Evolutionary conservation across 257 asterid genomes (phyloP).

Genomic region (Solanum appendiculatum): DNA sequence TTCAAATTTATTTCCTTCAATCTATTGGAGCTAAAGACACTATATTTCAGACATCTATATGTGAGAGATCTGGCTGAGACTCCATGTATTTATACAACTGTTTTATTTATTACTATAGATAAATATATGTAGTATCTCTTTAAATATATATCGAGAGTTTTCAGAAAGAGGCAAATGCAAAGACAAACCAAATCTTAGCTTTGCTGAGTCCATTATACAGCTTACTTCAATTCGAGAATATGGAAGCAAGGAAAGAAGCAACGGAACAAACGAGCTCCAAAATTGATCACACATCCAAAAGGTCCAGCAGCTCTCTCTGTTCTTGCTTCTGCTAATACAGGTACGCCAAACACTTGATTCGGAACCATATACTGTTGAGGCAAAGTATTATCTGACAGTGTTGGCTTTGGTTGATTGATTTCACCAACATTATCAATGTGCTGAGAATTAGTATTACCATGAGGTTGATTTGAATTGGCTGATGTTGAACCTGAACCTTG

Average conservation of each 20-base stretch:
- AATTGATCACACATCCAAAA: constrained; percentile 32
- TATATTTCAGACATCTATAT: neutral
- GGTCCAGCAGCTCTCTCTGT: constrained; percentile 24
- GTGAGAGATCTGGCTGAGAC: neutral
- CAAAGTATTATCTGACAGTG: neutral
- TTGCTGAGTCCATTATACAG: neutral
- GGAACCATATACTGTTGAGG: constrained; percentile 24
- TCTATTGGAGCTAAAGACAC: neutral
- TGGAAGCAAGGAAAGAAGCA: constrained; percentile 63
- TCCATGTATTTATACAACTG: neutral
- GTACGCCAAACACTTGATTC: constrained; percentile 17
- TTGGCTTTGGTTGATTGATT: neutral
- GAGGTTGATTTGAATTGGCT: neutral
- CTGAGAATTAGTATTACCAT: neutral
- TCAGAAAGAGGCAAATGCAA: neutral
- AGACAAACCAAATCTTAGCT: neutral
- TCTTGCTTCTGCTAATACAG: constrained; percentile 4
- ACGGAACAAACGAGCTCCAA: constrained; percentile 29
- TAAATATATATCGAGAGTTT: too few relatives aligned
- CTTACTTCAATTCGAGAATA: constrained; percentile 16
- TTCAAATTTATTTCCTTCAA: neutral
- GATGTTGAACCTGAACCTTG: neutral
- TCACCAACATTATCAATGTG: neutral
- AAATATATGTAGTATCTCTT: too few relatives aligned
- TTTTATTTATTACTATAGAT: neutral